These are phyloP conservation scores for Torrubiella hemipterigena DNA, from an alignment of 2,329 filamentous ascomycete species.

Conservation along the genomic window DNA sequence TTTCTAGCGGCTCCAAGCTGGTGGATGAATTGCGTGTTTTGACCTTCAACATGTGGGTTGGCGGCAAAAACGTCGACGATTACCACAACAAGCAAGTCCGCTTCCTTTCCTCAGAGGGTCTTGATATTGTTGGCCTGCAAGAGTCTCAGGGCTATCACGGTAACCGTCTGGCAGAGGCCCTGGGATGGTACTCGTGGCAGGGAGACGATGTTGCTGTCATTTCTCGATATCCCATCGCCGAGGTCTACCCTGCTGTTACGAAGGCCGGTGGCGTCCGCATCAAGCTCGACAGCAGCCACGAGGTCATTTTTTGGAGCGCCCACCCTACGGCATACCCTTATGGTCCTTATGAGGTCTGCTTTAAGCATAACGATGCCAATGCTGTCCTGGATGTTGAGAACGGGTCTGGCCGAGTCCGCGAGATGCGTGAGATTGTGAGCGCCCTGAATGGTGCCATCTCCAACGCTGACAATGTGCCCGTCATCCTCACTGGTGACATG, in stretches of 20 bases:
- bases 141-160: constrained; percentile 19
- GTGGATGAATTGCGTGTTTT: constrained; percentile 21
- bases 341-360: constrained; percentile 30
- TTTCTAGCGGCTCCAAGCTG: no score
- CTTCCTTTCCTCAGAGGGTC: constrained; percentile 17
- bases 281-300: constrained; percentile 17
- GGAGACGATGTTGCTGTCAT: constrained; percentile 20
- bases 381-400: constrained; percentile 19
- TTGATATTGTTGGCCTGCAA: constrained; percentile 24
- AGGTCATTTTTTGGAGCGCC: constrained; percentile 21
- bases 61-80: constrained; percentile 20
- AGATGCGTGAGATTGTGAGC: constrained; percentile 21
- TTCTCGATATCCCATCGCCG: constrained; percentile 24
- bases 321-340: constrained; percentile 25
- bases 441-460: constrained; percentile 19
- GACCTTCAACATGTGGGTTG: constrained; percentile 26
- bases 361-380: constrained; percentile 17
- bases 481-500: constrained; percentile 26
- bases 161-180: constrained; percentile 19
- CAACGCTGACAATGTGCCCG: constrained; percentile 17
- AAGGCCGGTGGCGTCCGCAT: constrained; percentile 19
- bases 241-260: constrained; percentile 13
- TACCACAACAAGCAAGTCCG: constrained; percentile 25
- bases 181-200: constrained; percentile 26
- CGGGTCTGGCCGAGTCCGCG: constrained; percentile 21